Evolutionary conservation across 2,329 filamentous ascomycete genomes (phyloP), one percentile per base, ranked within the genome.

Genomic region (Basipetospora chlamydospora): DNA sequence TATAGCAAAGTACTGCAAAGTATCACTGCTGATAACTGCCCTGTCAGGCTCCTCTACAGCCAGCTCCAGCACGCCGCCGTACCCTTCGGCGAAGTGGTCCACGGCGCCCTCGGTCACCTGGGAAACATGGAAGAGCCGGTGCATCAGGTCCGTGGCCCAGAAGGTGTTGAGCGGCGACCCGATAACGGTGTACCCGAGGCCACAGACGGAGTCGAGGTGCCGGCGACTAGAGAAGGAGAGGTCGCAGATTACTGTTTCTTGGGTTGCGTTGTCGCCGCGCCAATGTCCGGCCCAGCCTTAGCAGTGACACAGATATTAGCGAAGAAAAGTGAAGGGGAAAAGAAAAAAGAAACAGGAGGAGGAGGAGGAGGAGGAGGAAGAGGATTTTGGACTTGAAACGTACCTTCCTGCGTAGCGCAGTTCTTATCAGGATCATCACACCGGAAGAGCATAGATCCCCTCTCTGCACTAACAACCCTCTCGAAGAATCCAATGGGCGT

Each of bases 341-440:
- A 30, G 15, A 22, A 10, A 30, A 32, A 17, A 33, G 17, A 15
- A 15, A 16, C 28, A 23, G 6, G 36, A 10, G 26, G 17, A 13
- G 38, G 20, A 17, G 20, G 26, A n/a, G 5, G 4, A 12, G 3
- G 26, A 15, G 11, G 26, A 15, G 8, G 13, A 3, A 15, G 26
- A 3, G 12, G 22, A n/a, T 4, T 4, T 13, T 9, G 9, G 3
- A 13, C 11, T 10, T 18, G 10, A 4, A 18, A 49, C 56, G 37
- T 46, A 60, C 59, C 49, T 18, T 65, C 59, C 47, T 62, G 65
- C 9, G 49, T 64, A 5, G 43, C 55, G 46, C 77, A 82, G 56
- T 81, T 81, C 15, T 63, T 57, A 45, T 82, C 78, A 0, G 71
- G 66, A 44, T 82, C 71, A 41, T 83, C 78, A 45, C 78, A 81